Conservation (phyloP, 2,329 filamentous ascomycete species). For the Colletotrichum siamense region DNA sequence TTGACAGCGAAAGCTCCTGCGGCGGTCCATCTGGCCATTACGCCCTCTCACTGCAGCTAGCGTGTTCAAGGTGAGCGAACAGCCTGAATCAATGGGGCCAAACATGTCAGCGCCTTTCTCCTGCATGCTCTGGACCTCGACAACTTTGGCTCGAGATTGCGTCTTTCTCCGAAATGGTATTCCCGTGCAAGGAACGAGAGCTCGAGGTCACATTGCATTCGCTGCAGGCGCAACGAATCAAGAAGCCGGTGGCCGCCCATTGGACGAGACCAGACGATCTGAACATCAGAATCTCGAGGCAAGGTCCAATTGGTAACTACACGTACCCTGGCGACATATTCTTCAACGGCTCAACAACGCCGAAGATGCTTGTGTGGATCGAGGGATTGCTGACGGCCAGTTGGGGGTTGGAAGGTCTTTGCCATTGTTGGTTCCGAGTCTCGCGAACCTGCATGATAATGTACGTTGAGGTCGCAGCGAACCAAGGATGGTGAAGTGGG, state of each 20-base stretch:
- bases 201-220: not conserved
- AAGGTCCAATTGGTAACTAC: not conserved
- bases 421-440: constrained; percentile 18
- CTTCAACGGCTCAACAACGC: constrained; percentile 19
- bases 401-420: constrained; percentile 3
- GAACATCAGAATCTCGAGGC: not conserved
- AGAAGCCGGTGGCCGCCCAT: not conserved
- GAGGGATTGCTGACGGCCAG: constrained; percentile 8
- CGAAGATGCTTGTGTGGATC: constrained; percentile 18
- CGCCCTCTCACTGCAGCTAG: constrained; percentile 11
- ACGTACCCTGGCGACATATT: constrained; percentile 13
- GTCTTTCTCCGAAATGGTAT: not conserved
- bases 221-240: not conserved
- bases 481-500: not conserved
- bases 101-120: not conserved
- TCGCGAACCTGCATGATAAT: constrained; percentile 17
- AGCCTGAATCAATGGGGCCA: not conserved
- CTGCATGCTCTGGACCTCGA: not conserved
- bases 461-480: constrained; percentile 7
- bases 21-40: not conserved
- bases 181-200: not conserved
- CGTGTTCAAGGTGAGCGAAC: not conserved
- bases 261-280: constrained; percentile 2
- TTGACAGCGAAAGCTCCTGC: not conserved
- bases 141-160: not conserved